Evolutionary conservation across 805 yeast species (phyloP).

Genomic region (Komagataella phaffii): DNA sequence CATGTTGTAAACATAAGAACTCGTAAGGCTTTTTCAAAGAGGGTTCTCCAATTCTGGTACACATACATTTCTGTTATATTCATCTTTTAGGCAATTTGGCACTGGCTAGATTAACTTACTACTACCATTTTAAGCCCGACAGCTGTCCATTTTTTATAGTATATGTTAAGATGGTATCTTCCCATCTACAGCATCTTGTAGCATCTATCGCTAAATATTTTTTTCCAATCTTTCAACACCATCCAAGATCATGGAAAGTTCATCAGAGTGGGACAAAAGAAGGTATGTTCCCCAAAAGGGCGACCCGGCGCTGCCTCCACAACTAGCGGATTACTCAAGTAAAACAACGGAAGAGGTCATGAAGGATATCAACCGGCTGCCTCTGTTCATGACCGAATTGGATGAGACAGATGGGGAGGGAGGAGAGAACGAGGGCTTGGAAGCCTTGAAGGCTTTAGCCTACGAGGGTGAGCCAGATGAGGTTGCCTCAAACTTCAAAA

Average conservation of each 20-base stretch:
- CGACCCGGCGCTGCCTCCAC: conserved; percentile 75
- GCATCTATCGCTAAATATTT: background rate
- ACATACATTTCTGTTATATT: no score
- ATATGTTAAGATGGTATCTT: no score
- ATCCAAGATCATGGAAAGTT: background rate
- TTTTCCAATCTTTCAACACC: background rate
- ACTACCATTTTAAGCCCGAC: no score
- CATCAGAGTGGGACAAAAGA: conserved; percentile 16
- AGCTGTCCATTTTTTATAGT: no score
- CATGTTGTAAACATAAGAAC: no score
- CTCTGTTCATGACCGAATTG: conserved; percentile 86
- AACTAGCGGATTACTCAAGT: conserved; percentile 46
- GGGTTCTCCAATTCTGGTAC: no score
- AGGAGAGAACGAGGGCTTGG: conserved; percentile 62
- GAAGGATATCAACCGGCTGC: conserved; percentile 67
- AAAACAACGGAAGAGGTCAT: conserved; percentile 68
- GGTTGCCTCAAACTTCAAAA: conserved; percentile 76
- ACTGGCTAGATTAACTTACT: no score
- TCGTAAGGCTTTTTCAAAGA: no score
- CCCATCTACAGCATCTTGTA: background rate
- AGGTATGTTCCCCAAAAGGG: conserved; percentile 23
- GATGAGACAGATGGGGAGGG: conserved; percentile 69
- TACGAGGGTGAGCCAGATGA: conserved; percentile 95
- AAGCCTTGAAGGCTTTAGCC: conserved; percentile 83
- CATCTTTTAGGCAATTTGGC: no score